Evolutionary conservation across 2,329 filamentous ascomycete genomes (phyloP).

Genomic region (Aspergillus ruber): DNA sequence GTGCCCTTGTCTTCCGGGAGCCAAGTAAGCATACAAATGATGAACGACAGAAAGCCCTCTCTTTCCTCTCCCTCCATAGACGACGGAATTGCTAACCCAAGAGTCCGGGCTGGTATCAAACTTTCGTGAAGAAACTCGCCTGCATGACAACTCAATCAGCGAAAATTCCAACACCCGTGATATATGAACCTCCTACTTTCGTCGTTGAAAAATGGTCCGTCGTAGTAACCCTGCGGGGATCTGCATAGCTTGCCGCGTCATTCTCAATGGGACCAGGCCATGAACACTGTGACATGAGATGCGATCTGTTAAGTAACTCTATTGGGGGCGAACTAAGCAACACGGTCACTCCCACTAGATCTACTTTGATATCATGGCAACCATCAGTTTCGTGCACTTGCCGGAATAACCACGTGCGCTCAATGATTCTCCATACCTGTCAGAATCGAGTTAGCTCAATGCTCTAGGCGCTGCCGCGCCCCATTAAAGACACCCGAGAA

Average conservation of each 20-base stretch:
- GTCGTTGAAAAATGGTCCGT: conserved; percentile 32
- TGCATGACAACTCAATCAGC: conserved; percentile 20
- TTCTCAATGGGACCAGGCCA: too few relatives aligned
- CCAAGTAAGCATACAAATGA: conserved; percentile 26
- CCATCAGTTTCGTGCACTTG: conserved; percentile 28
- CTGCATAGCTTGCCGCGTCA: conserved; percentile 24
- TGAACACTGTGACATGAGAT: conserved; percentile 19
- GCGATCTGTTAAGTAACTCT: conserved; percentile 30
- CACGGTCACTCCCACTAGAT: conserved; percentile 40
- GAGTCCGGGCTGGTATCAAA: conserved; percentile 25
- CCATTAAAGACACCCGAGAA: too few relatives aligned
- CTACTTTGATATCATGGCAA: conserved; percentile 30
- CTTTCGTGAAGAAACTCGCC: conserved; percentile 28
- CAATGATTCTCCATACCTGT: conserved; percentile 34
- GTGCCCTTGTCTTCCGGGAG: conserved; percentile 20
- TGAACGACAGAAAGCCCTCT: conserved; percentile 24
- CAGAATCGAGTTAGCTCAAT: too few relatives aligned
- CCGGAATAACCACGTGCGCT: conserved; percentile 31
- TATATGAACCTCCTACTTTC: conserved; percentile 18
- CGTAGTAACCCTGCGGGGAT: conserved; percentile 30
- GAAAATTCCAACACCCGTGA: conserved; percentile 9
- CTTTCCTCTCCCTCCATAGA: conserved; percentile 24
- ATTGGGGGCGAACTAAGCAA: conserved; percentile 35
- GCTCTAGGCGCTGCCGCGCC: too few relatives aligned
- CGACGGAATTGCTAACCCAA: conserved; percentile 19